Conservation (phyloP, 2,329 filamentous ascomycete genomes). For the Pleomassaria siparia region DNA sequence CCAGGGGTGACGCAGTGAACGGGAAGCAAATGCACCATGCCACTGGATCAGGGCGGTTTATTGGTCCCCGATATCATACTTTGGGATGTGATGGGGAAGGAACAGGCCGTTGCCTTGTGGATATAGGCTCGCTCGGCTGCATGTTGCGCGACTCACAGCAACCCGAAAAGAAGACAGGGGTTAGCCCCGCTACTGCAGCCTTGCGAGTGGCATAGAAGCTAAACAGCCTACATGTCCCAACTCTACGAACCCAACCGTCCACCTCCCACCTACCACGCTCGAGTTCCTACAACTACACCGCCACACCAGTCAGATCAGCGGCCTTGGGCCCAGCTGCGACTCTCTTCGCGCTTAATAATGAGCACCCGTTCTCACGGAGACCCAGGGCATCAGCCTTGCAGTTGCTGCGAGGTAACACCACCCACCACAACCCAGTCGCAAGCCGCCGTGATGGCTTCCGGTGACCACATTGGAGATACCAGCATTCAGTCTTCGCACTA, state of each 20-base stretch:
- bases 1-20: no score
- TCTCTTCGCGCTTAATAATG: background rate
- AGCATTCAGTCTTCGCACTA: background rate
- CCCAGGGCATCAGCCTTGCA: background rate
- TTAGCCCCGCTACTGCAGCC: slow-evolving; percentile 1
- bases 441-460: background rate
- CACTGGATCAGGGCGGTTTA: no score
- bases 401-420: background rate
- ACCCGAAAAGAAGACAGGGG: slow-evolving; percentile 1
- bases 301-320: slow-evolving; percentile 1
- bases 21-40: background rate
- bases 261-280: background rate
- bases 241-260: background rate
- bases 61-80: no score
- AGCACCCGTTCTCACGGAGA: background rate
- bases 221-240: background rate
- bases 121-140: background rate
- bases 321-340: background rate
- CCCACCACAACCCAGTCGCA: background rate
- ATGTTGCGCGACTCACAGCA: background rate
- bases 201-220: background rate
- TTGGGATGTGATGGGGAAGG: slow-evolving; percentile 10
- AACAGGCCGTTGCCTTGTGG: background rate
- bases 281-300: background rate
- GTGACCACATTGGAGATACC: background rate